Conservation (phyloP, 257 asterid genomes). For the Gentiana dahurica region DNA sequence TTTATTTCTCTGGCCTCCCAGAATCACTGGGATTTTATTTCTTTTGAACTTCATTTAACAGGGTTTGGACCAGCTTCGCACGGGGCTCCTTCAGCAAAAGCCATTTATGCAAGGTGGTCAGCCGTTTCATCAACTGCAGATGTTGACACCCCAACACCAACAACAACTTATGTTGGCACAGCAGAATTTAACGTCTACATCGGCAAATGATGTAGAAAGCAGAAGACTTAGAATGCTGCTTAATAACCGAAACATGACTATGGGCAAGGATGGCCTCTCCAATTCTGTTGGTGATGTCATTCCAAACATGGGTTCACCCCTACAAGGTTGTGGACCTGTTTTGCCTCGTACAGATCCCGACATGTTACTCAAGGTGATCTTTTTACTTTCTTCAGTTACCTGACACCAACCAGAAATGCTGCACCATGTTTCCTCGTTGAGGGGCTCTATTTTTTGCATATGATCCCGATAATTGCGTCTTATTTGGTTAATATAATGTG, state of each 20-base stretch:
- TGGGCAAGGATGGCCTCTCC: slow-evolving; percentile 89
- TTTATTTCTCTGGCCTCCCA: not conserved
- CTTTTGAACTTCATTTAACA: slow-evolving; percentile 13
- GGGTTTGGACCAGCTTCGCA: slow-evolving; percentile 89
- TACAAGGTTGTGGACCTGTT: slow-evolving; percentile 71
- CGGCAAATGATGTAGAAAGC: slow-evolving; percentile 73
- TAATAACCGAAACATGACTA: slow-evolving; percentile 58
- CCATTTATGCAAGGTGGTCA: slow-evolving; percentile 87
- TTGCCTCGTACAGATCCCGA: slow-evolving; percentile 81
- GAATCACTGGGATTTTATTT: not conserved
- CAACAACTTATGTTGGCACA: slow-evolving; percentile 94
- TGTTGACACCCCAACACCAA: slow-evolving; percentile 67
- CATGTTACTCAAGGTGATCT: slow-evolving; percentile 60
- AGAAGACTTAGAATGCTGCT: slow-evolving; percentile 88
- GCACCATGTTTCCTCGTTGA: not conserved
- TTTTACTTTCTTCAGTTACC: slow-evolving; percentile 1
- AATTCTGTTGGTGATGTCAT: slow-evolving; percentile 73
- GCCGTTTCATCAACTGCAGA: slow-evolving; percentile 86
- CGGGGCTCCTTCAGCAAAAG: slow-evolving; percentile 90
- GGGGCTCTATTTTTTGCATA: not conserved
- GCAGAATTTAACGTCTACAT: slow-evolving; percentile 74
- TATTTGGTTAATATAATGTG: slow-evolving; percentile 4
- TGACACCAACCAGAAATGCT: not conserved
- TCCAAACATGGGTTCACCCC: slow-evolving; percentile 69
- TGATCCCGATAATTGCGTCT: not conserved